Evolutionary conservation across 495 filamentous ascomycete genomes (phyloP).

Genomic region (Lophiostoma macrostomum): DNA sequence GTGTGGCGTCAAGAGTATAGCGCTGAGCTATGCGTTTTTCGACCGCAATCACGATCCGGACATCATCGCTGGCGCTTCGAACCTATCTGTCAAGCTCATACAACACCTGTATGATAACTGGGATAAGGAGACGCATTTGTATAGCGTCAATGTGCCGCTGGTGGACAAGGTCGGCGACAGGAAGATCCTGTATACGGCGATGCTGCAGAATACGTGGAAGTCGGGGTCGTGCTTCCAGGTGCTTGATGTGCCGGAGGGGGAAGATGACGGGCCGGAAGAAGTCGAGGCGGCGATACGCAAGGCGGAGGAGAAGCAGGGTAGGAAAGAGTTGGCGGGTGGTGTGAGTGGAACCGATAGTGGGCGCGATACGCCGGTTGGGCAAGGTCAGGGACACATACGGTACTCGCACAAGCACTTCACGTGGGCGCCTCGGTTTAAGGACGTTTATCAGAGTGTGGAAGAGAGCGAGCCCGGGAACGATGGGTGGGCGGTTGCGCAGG

Average conservation of each 20-base stretch:
- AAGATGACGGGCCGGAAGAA: constrained; percentile 58
- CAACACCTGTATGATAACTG: constrained; percentile 75
- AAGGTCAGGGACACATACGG: constrained; percentile 30
- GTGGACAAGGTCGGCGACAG: constrained; percentile 61
- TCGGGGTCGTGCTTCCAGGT: constrained; percentile 81
- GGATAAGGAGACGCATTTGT: constrained; percentile 73
- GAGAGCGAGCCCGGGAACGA: constrained; percentile 80
- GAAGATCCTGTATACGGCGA: constrained; percentile 72
- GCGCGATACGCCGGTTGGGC: constrained; percentile 17
- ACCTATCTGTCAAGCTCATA: constrained; percentile 67
- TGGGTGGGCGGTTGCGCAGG: constrained; percentile 88
- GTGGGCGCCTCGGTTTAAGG: constrained; percentile 83
- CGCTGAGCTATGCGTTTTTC: constrained; percentile 84
- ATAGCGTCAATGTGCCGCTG: constrained; percentile 83
- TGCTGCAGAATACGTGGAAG: constrained; percentile 86
- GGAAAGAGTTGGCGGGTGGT: constrained; percentile 28
- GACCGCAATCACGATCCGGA: constrained; percentile 72
- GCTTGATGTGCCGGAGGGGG: constrained; percentile 50
- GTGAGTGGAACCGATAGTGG: constrained; percentile 18
- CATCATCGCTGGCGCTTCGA: constrained; percentile 71
- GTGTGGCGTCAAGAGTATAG: constrained; percentile 72
- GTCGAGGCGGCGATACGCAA: constrained; percentile 54
- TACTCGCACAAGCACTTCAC: constrained; percentile 83
- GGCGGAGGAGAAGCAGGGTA: constrained; percentile 48
- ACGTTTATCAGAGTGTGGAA: constrained; percentile 82